Base-by-base conservation (phyloP, 1,284 basidiomycete species). In the Tilletia horrida region DNA sequence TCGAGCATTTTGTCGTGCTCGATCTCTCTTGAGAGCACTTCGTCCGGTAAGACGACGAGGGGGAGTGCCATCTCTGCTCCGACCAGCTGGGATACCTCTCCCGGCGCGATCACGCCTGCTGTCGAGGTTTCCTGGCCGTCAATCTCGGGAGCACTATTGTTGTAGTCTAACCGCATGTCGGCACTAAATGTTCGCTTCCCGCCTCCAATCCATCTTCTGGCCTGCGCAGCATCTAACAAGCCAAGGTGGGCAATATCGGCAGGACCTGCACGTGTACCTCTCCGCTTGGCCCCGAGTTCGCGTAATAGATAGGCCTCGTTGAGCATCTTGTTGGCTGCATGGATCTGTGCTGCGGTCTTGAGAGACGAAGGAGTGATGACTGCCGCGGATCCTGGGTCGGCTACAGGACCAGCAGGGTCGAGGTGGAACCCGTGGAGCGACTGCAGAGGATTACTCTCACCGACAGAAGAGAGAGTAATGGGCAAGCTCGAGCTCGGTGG, bases 1-100 rank as follows among this genome's bases (percentile, higher is more conserved):
- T 59, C 55, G 55, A 59, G 8, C 29, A 59, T 31, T 29, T 40
- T 25, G 31, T 59, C 55, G 11, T 59, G 55, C 55, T 59, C 55
- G 16, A 59, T 40, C 55, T 59, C 55, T 13, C 31, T 25, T 27
- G 29, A 8, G 13, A 59, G 29, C 9, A 40, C 55, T 16, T 31
- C 55, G 13, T 25, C 50, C 21, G 50, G 25, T 27, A 55, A 27
- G 16, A 48, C 45, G 45, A 48, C 45, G 7, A 48, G 50, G 27
- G 50, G 50, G n/a, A 52, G 50, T 3, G 23, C 23, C 50, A 52
- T 52, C 23, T 27, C 18, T 6, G 16, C 18, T n/a, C 47, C 16
- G 47, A 48, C 47, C 18, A 48, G 47, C 7, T 4, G 35, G 6
- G 35, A 11, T 40, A 6, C 35, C 35, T 40, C 35, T 40, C 35